Evolutionary conservation across 768 basidiomycete genomes (phyloP).

Genomic region (Tremella mesenterica): DNA sequence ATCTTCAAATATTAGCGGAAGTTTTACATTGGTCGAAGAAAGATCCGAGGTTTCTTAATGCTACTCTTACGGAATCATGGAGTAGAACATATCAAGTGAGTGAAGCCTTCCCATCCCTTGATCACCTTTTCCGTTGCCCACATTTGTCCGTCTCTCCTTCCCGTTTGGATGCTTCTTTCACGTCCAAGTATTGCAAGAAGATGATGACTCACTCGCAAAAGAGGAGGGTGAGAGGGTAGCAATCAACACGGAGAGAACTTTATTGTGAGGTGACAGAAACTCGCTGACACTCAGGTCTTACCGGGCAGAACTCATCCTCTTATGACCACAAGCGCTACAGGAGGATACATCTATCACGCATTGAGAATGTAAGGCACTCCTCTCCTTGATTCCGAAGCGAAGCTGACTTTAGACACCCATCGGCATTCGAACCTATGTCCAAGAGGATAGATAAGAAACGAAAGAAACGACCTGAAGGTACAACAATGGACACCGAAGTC

Average conservation of each 20-base stretch:
- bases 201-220: too few species aligned
- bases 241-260: too few species aligned
- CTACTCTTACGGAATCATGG: constrained; percentile 77
- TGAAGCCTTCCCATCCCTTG: too few species aligned
- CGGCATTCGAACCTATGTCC: constrained; percentile 13
- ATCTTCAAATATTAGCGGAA: constrained; percentile 70
- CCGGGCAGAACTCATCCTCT: constrained; percentile 92
- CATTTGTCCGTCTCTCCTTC: too few species aligned
- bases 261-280: background rate
- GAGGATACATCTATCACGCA: constrained; percentile 75
- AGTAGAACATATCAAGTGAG: constrained; percentile 75
- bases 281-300: constrained; percentile 59
- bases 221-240: too few species aligned
- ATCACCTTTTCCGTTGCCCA: too few species aligned
- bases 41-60: constrained; percentile 61
- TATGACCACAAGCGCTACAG: constrained; percentile 82
- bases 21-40: constrained; percentile 63
- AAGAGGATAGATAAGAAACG: constrained; percentile 10
- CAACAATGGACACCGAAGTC: too few species aligned
- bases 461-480: too few species aligned
- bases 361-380: constrained; percentile 64
- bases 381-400: background rate
- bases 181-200: too few species aligned
- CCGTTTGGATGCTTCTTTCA: too few species aligned
- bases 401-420: constrained; percentile 10